Base-by-base conservation (phyloP, 495 filamentous ascomycete species). In the Tetracladium marchalianum region DNA sequence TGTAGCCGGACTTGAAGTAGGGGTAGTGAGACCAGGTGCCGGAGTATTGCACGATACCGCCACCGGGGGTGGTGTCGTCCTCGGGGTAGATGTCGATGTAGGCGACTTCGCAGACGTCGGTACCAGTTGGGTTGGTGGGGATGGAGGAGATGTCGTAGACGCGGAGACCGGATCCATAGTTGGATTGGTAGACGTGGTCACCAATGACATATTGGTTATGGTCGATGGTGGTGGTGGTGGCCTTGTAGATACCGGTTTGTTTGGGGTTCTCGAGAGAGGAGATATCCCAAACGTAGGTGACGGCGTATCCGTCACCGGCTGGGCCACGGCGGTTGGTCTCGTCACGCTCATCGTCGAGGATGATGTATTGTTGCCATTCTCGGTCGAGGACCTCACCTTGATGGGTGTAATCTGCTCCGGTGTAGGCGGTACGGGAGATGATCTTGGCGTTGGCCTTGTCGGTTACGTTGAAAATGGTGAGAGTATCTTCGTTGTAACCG, bases 71-170 rank as follows among this genome's bases (percentile, higher is more conserved):
- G 1, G 55, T 52, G 49, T 81, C 77, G 49, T 81, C 76, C 55
- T 80, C 77, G 8, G 77, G 76, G 60, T 77, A 72, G 52, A 76
- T 64, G 55, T 81, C 77, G 50, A 80, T 78, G 62, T 71, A 78
- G 43, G 60, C 75, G 7, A 73, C 56, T 62, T 79, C 74, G 34
- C 62, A 59, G 31, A 81, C 66, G 22, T 67, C 54, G 17, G 46
- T 47, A 38, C 77, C 75, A 7, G 70, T 77, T 1, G 73, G 75
- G 58, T 80, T 74, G 0, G 45, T 35, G 6, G 70, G 65, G 47
- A 80, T 71, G 33, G 64, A 66, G 10, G 67, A 64, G 40, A 79
- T 68, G 54, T 80, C 77, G 16, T 75, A 60, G 39, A 81, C 64
- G 46, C 75, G 63, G 40, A 80, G 67, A 10, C 77, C 76, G 31